Evolutionary conservation across 2,329 filamentous ascomycete genomes (phyloP).

Genomic region (Seiridium cupressi): DNA sequence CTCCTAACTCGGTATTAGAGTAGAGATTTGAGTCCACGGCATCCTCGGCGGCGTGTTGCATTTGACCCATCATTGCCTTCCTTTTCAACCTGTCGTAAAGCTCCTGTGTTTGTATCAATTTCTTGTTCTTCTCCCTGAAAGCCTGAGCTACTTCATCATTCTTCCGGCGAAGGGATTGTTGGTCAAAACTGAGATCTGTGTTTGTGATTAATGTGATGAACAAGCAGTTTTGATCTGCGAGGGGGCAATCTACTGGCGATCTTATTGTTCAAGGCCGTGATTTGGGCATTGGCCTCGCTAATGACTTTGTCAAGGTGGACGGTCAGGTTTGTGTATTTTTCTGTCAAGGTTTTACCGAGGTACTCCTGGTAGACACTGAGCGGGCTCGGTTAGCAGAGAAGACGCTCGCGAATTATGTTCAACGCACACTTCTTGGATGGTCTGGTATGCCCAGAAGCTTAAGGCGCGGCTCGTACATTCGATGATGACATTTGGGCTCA

Average conservation of each 20-base stretch:
- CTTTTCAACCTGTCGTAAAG: conserved; percentile 61
- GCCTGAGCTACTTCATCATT: conserved; percentile 68
- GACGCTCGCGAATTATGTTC: not conserved
- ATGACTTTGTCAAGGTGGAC: conserved; percentile 70
- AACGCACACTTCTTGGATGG: conserved; percentile 74
- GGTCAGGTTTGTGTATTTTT: conserved; percentile 67
- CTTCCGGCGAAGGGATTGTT: conserved; percentile 64
- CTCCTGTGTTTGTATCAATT: conserved; percentile 66
- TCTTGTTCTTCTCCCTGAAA: conserved; percentile 69
- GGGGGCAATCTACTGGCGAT: conserved; percentile 50
- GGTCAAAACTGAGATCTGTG: conserved; percentile 56
- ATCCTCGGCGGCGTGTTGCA: conserved; percentile 53
- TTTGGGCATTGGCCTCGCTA: conserved; percentile 72
- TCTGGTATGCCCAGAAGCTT: conserved; percentile 85
- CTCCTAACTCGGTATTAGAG: conserved; percentile 15
- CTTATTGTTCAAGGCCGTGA: conserved; percentile 63
- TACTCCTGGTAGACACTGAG: conserved; percentile 74
- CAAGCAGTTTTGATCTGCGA: not conserved
- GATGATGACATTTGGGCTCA: conserved; percentile 79
- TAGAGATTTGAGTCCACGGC: conserved; percentile 41
- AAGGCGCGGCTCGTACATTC: conserved; percentile 80
- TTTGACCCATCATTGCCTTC: conserved; percentile 51
- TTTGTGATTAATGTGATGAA: not conserved
- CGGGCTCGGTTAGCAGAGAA: not conserved
- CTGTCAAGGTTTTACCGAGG: conserved; percentile 66